Percentiles rank a stretch among this genome's conserved stretches.
phyloP scores from a whole-genome alignment of 2,329 filamentous ascomycete genomes.

The Fusarium papillatum region DNA sequence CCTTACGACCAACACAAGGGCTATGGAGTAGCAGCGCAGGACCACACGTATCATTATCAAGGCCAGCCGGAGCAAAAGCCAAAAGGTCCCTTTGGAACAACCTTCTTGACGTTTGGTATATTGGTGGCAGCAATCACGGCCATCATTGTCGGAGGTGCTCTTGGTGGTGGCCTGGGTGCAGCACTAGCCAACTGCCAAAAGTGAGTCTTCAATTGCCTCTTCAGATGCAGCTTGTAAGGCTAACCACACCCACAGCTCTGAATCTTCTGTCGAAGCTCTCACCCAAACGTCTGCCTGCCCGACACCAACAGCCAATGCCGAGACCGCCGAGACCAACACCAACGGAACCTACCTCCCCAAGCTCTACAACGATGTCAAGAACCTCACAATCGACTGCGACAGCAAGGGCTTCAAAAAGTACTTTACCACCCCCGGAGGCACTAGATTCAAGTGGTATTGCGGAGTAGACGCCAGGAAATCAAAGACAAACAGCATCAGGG shows the following conservation, averaged over 20 bases:
- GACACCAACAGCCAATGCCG: neutral
- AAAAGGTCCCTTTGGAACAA: slow-evolving; percentile 7
- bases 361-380: neutral
- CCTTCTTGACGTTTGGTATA: neutral
- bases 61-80: neutral
- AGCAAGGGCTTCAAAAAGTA: neutral
- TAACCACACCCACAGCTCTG: neutral
- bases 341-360: neutral
- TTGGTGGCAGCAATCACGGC: slow-evolving; percentile 12
- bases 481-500: neutral
- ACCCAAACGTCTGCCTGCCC: neutral
- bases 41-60: neutral
- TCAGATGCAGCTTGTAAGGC: neutral
- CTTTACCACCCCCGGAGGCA: neutral
- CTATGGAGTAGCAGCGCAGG: neutral
- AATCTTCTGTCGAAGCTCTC: neutral
- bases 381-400: neutral
- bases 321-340: neutral
- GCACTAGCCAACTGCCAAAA: slow-evolving; percentile 15
- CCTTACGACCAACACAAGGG: neutral
- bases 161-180: slow-evolving; percentile 28
- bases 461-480: neutral
- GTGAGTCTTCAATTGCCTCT: neutral
- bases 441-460: neutral
- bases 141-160: slow-evolving; percentile 7